Base-by-base conservation (phyloP, 768 basidiomycete genomes). In the Kwoniella sp. region DNA sequence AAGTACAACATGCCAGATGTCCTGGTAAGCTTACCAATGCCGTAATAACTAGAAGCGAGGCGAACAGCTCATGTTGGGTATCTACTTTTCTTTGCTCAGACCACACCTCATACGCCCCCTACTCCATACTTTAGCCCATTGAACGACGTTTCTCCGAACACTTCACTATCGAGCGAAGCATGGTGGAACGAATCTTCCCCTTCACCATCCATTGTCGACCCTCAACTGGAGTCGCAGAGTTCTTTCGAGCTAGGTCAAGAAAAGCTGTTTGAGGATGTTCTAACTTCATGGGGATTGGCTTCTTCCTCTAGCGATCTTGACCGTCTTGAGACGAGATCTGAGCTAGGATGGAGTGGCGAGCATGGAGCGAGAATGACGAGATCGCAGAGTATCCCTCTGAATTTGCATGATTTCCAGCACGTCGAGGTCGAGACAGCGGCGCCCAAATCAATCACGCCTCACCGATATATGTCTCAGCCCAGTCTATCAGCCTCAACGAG, bases 231-330 rank as follows among this genome's bases (percentile, higher is more conserved):
- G 17, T 44, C 17, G 7, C 40, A 44, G 17, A 37, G 25, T 13
- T 63, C 61, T 1, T 63, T 55, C 36, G 61, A 63, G 12, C 17
- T 27, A 17, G 22, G 54, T n/a, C 61, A 63, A 22, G 51, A 55
- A 24, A 30, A 50, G 13, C n/a, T 63, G 19, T 63, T 33, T 24
- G 61, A 55, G 13, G 61, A 63, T 26, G 61, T 63, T 19, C 30
- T 55, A n/a, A 29, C 61, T 4, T 48, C 30, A 19, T 63, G 61
- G 61, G 44, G 55, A 15, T 17, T 63, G 13, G 47, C 61, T 21
- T 26, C 47, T 4, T 19, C 22, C 54, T 36, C 22, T 49, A 36
- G 30, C 47, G 13, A 49, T 33, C 13, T 33, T 5, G 13, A 33
- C 5, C 5, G 13, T 33, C 33, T 6, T 33, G 33, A 44, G 17